Percentiles rank a stretch among this genome's conserved stretches.
Conservation (phyloP, 768 basidiomycete genomes). For the Leccinum truebloodii region DNA sequence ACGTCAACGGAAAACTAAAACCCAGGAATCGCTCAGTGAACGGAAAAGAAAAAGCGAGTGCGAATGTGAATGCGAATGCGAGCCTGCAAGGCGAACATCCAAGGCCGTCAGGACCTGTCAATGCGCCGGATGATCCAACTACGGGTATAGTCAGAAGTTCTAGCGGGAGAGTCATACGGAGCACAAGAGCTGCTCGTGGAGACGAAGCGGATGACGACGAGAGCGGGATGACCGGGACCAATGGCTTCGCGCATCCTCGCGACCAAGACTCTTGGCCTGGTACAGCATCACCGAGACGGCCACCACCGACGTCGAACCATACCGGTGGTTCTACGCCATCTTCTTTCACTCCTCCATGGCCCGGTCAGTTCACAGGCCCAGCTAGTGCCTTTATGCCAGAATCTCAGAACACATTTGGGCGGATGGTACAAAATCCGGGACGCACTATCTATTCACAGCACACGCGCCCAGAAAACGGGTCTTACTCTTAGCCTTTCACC, state of each 20-base stretch:
- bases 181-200: conserved; percentile 30
- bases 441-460: conserved; percentile 66
- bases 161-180: conserved; percentile 32
- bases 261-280: conserved; percentile 30
- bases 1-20: conserved; percentile 39
- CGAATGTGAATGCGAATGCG: conserved; percentile 37
- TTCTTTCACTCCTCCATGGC: conserved; percentile 29
- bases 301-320: conserved; percentile 14
- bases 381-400: conserved; percentile 52
- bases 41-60: conserved; percentile 34
- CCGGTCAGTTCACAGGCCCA: conserved; percentile 48
- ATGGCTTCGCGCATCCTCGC: conserved; percentile 22
- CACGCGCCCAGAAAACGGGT: conserved; percentile 37
- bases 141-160: conserved; percentile 30
- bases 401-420: conserved; percentile 41
- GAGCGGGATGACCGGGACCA: conserved; percentile 15
- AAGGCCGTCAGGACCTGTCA: conserved; percentile 18
- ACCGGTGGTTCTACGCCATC: conserved; percentile 21
- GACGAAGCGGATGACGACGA: conserved; percentile 29
- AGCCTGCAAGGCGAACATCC: conserved; percentile 28
- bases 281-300: conserved; percentile 26
- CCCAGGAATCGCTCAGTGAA: conserved; percentile 40
- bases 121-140: conserved; percentile 23
- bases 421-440: conserved; percentile 49
- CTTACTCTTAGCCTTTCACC: conserved; percentile 24